phyloP scores from a whole-genome alignment of 805 yeast species.

The Starmerella bombicola region DNA sequence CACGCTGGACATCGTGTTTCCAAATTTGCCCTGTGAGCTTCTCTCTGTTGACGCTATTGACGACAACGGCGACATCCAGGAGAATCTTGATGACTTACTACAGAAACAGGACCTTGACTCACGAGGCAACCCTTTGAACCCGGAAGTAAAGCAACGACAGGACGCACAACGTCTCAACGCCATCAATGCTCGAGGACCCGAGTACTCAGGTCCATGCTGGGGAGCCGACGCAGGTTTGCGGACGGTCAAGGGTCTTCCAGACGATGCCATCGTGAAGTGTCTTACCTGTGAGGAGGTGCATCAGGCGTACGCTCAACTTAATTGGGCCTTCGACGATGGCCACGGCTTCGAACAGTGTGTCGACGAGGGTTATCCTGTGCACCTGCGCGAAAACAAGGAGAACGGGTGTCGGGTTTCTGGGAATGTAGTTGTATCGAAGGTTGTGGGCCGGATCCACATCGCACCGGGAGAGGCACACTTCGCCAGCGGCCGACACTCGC shows the following conservation, averaged over 20 bases:
- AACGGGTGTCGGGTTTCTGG: slow-evolving; percentile 91
- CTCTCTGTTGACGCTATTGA: slow-evolving; percentile 80
- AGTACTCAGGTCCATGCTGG: slow-evolving; percentile 81
- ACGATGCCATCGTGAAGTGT: slow-evolving; percentile 49
- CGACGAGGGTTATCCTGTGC: slow-evolving; percentile 67
- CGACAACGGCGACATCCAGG: slow-evolving; percentile 69
- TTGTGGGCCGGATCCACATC: slow-evolving; percentile 84
- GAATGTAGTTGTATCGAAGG: slow-evolving; percentile 62
- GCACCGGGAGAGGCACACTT: slow-evolving; percentile 83
- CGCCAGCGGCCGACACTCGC: slow-evolving; percentile 48
- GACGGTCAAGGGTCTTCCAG: slow-evolving; percentile 31
- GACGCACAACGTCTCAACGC: slow-evolving; percentile 25
- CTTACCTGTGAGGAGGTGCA: slow-evolving; percentile 73
- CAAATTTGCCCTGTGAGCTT: slow-evolving; percentile 68
- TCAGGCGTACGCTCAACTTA: slow-evolving; percentile 58
- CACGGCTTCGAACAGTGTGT: slow-evolving; percentile 81
- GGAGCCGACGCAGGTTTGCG: slow-evolving; percentile 38
- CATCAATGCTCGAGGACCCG: slow-evolving; percentile 23
- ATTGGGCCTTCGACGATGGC: slow-evolving; percentile 91
- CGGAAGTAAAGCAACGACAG: slow-evolving; percentile 35
- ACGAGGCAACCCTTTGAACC: slow-evolving; percentile 38
- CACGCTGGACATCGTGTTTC: slow-evolving; percentile 71
- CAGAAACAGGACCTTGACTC: slow-evolving; percentile 50
- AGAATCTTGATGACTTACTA: slow-evolving; percentile 64
- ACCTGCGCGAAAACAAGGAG: slow-evolving; percentile 42